Evolutionary conservation across 2,329 filamentous ascomycete genomes (phyloP), one percentile per base, ranked within the genome.

Genomic region (Parastagonospora avenae): DNA sequence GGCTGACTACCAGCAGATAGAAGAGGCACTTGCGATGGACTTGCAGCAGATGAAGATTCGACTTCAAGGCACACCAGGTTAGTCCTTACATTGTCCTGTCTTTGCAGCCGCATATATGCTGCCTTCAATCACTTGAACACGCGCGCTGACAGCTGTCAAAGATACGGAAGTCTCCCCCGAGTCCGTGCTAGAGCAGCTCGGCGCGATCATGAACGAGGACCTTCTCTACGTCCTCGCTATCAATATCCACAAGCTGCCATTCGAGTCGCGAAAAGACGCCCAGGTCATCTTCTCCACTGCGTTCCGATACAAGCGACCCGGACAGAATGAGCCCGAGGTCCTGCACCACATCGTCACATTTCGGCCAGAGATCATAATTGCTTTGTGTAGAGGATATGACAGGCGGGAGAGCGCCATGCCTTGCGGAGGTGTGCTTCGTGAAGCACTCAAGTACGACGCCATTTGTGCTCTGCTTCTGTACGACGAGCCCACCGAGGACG

Each of bases 221-320:
- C 82, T 99, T 7, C 85, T 99, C 37, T 90, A 90, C 64, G 81
- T 90, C 44, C 87, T 99, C 50, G 91, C 93, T 15, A 82, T 87
- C 54, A 89, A 89, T 69, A 88, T 99, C 39, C 86, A 91, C 75
- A 85, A 88, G 44, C 83, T 99, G 4, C 92, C 93, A 0, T 99
- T 99, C 79, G 94, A 99, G 78, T 91, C 92, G 32, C 88, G 93
- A 68, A 97, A 97, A 79, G 93, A 97, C 70, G 90, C 91, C 10
- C 93, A 97, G 73, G 90, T 94, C 57, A 94, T 97, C 71, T 94
- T 97, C 77, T 96, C 92, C 35, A 94, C 93, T 73, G 89, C 95
- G 62, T 91, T 97, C 72, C 90, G 92, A 60, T 97, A 94, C 80
- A 90, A 90, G 58, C 89, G 89, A 5, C 84, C 83, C 37, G 84